A percentile compares a stretch with the other conserved stretches of the same genome.
Evolutionary conservation across 495 filamentous ascomycete species (phyloP).

Genomic region (Aspergillus hancockii): DNA sequence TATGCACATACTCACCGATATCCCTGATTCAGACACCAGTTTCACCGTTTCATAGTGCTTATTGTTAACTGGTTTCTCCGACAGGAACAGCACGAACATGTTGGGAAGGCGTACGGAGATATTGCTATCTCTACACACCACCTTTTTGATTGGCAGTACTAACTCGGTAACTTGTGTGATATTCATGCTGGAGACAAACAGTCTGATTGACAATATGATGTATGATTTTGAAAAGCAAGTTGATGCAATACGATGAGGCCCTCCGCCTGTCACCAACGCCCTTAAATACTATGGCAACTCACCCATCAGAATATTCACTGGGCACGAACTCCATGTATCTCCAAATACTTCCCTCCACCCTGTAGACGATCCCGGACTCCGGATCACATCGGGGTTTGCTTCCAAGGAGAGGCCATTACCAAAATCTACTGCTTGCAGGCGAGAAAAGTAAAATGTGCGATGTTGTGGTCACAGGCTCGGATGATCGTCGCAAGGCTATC

Average conservation of each 20-base stretch:
- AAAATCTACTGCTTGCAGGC: not conserved
- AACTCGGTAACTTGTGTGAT: not conserved
- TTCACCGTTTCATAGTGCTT: constrained; percentile 28
- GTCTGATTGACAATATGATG: not conserved
- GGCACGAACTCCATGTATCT: too few relatives aligned
- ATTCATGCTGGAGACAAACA: constrained; percentile 10
- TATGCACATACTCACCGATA: constrained; percentile 13
- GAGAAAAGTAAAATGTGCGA: not conserved
- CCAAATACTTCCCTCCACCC: too few relatives aligned
- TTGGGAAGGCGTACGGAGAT: constrained; percentile 28
- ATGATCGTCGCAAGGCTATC: too few relatives aligned
- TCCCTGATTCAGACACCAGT: constrained; percentile 23
- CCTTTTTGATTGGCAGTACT: not conserved
- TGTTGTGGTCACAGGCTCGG: not conserved
- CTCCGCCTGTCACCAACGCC: not conserved
- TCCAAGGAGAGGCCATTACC: not conserved
- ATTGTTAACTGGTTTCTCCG: constrained; percentile 26
- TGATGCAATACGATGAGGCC: not conserved
- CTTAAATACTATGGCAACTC: not conserved
- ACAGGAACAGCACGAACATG: constrained; percentile 35
- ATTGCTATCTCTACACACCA: not conserved
- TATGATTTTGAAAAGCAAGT: not conserved
- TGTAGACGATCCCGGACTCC: not conserved
- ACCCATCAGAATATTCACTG: too few relatives aligned
- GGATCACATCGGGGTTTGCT: not conserved